These are phyloP conservation scores for Litchi chinensis DNA, from an alignment of 345 rosid species.

Conservation along the genomic window DNA sequence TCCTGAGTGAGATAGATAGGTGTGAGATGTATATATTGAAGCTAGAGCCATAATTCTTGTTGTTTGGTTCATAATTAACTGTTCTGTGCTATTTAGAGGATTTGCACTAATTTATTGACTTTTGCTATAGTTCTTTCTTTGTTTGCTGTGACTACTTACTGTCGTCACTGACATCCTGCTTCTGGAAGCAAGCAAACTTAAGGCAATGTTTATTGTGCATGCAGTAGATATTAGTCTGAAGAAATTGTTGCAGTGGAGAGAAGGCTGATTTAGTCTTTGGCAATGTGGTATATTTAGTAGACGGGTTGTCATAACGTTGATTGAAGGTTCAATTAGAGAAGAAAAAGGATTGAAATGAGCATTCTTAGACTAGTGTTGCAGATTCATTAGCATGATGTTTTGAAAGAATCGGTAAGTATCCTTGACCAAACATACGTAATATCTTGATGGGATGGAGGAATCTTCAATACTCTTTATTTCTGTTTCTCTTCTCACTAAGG, in stretches of 20 bases:
- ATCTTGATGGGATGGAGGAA: conserved; percentile 65
- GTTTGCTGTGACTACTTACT: background rate
- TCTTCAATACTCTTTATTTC: conserved; percentile 48
- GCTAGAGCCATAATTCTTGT: background rate
- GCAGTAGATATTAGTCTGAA: background rate
- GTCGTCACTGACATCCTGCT: background rate
- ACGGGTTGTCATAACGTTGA: background rate
- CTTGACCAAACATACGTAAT: background rate
- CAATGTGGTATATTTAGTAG: background rate
- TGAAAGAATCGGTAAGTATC: background rate
- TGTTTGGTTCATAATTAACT: background rate
- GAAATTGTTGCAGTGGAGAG: background rate
- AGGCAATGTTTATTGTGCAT: background rate
- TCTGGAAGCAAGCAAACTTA: background rate
- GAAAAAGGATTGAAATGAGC: background rate
- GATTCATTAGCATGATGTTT: background rate
- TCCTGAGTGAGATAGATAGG: background rate
- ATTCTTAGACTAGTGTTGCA: background rate
- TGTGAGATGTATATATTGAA: background rate
- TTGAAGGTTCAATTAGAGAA: background rate
- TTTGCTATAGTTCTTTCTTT: conserved; percentile 1
- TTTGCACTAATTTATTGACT: background rate
- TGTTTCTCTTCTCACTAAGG: conserved; percentile 60
- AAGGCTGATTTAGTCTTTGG: background rate
- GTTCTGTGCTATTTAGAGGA: background rate